A percentile compares a stretch with the other conserved stretches of the same genome.
These are phyloP conservation scores for Phaffia tasmanica DNA, from an alignment of 768 basidiomycete species.

Conservation along the genomic window DNA sequence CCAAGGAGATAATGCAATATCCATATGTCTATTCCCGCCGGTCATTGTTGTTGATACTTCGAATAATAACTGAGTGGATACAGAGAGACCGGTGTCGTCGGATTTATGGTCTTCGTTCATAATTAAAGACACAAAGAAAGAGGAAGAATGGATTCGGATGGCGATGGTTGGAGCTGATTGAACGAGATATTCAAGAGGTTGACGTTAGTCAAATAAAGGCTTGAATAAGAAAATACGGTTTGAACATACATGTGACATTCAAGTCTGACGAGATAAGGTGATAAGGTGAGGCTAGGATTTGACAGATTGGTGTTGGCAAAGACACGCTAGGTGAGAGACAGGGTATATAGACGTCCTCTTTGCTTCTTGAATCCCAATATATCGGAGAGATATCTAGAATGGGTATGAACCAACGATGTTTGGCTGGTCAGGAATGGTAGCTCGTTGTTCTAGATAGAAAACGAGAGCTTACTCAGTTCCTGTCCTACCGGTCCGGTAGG, in stretches of 20 bases:
- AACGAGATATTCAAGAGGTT: background rate
- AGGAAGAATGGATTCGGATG: conserved; percentile 10
- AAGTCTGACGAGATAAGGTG: background rate
- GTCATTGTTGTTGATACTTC: conserved; percentile 4
- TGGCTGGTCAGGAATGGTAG: background rate
- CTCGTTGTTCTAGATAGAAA: too few species aligned
- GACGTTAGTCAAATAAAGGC: background rate
- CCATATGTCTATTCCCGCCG: conserved; percentile 8
- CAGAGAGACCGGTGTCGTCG: background rate
- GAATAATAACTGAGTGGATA: background rate
- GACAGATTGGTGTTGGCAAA: conserved; percentile 18
- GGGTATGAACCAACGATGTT: background rate
- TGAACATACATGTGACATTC: background rate
- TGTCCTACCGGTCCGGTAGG: conserved; percentile 12
- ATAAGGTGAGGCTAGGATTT: conserved; percentile 14
- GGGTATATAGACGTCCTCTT: conserved; percentile 14
- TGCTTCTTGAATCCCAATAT: background rate
- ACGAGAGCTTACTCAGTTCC: conserved; percentile 14
- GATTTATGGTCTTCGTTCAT: background rate
- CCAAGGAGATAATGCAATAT: conserved; percentile 15
- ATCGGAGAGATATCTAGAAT: conserved; percentile 20
- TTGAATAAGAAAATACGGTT: background rate
- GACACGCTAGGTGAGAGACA: background rate
- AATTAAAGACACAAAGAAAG: conserved; percentile 2
- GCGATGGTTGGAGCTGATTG: conserved; percentile 8